Conservation (phyloP, 805 yeast species). For the Pichia rugopelliculosa region DNA sequence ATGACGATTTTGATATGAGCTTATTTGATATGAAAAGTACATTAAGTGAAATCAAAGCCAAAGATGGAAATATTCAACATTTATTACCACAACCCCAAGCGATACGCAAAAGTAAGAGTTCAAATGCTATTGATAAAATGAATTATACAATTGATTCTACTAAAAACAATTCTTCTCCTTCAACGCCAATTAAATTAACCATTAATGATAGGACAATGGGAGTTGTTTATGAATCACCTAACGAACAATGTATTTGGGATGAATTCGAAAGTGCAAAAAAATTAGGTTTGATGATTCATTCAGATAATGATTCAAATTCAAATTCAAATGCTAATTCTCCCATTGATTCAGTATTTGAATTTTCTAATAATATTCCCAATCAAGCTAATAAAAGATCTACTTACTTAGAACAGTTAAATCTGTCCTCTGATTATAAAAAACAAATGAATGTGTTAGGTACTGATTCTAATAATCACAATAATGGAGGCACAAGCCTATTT, state of each 20-base stretch:
- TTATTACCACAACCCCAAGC: slow-evolving; percentile 17
- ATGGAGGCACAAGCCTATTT: background rate
- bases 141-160: background rate
- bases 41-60: slow-evolving; percentile 6
- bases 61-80: background rate
- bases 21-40: slow-evolving; percentile 14
- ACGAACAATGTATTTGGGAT: slow-evolving; percentile 16
- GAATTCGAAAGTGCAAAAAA: slow-evolving; percentile 4
- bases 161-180: background rate
- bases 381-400: background rate
- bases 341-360: background rate
- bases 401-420: slow-evolving; percentile 1
- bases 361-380: background rate
- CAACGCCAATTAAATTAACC: slow-evolving; percentile 6
- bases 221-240: slow-evolving; percentile 24
- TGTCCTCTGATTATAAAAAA: background rate
- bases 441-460: background rate
- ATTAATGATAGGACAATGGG: slow-evolving; percentile 21
- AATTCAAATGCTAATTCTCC: background rate
- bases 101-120: slow-evolving; percentile 7
- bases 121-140: slow-evolving; percentile 6
- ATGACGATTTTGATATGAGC: slow-evolving; percentile 7
- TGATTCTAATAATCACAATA: background rate
- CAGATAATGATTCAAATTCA: background rate
- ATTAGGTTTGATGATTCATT: background rate